These are phyloP conservation scores for Annulohypoxylon stygium DNA, from an alignment of 495 filamentous ascomycete genomes.

Conservation along the genomic window DNA sequence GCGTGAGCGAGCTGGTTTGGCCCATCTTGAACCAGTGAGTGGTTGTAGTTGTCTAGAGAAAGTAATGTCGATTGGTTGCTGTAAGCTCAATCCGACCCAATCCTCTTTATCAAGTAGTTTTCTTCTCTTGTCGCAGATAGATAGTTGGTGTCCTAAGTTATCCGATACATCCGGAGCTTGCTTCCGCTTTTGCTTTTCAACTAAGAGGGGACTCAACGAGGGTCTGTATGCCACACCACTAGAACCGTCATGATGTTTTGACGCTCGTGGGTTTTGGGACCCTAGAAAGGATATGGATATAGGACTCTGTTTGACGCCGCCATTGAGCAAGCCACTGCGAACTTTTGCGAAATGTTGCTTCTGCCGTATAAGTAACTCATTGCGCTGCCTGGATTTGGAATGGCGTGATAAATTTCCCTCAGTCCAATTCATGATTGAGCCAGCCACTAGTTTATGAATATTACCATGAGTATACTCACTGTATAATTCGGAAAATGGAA, in stretches of 20 bases:
- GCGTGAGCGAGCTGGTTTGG: constrained; percentile 19
- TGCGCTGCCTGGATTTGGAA: constrained; percentile 51
- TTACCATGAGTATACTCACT: constrained; percentile 16
- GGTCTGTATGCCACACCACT: neutral
- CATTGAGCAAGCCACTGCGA: constrained; percentile 43
- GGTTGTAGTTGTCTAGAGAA: constrained; percentile 46
- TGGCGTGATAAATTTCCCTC: constrained; percentile 58
- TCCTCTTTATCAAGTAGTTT: constrained; percentile 47
- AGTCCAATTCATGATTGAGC: constrained; percentile 60
- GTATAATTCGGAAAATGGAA: neutral
- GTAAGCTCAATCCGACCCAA: constrained; percentile 49
- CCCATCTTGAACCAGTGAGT: constrained; percentile 43
- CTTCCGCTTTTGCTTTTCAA: constrained; percentile 34
- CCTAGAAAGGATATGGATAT: constrained; percentile 47
- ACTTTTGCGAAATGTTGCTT: constrained; percentile 59
- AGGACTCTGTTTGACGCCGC: constrained; percentile 36
- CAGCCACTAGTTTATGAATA: constrained; percentile 19
- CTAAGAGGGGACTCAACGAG: constrained; percentile 29
- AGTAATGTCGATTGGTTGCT: constrained; percentile 48
- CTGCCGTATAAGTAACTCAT: constrained; percentile 53
- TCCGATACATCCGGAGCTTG: constrained; percentile 7
- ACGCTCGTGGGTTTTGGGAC: constrained; percentile 18
- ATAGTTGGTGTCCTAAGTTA: constrained; percentile 13
- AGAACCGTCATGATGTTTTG: neutral
- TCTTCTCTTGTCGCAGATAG: constrained; percentile 40